Evolutionary conservation across 805 yeast genomes (phyloP).

Genomic region (Teunomyces panamensis): DNA sequence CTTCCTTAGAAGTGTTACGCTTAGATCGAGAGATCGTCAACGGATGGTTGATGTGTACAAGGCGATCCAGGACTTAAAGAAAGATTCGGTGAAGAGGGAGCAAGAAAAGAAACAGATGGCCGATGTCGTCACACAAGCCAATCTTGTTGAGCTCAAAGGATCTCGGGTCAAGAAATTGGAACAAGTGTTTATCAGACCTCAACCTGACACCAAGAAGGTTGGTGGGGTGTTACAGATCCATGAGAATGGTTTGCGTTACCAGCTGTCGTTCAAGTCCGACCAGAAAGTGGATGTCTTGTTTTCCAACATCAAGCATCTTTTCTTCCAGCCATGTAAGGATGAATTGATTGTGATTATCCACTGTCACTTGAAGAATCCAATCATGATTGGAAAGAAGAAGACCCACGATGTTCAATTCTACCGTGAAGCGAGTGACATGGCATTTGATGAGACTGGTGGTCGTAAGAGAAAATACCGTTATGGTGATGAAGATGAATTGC

Average conservation of each 20-base stretch:
- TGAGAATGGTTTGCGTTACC: constrained; percentile 94
- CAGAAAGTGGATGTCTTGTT: constrained; percentile 85
- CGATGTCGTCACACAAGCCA: constrained; percentile 92
- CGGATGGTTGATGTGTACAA: constrained; percentile 87
- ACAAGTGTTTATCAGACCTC: constrained; percentile 87
- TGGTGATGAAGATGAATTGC: constrained; percentile 98
- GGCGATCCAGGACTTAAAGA: constrained; percentile 88
- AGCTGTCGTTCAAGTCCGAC: constrained; percentile 79
- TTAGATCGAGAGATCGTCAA: constrained; percentile 87
- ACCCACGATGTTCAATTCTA: constrained; percentile 94
- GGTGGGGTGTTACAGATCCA: constrained; percentile 90
- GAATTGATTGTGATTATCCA: constrained; percentile 91
- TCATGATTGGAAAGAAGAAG: constrained; percentile 93
- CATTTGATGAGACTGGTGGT: constrained; percentile 95
- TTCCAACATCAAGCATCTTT: constrained; percentile 86
- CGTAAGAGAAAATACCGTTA: constrained; percentile 83
- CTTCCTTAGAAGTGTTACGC: constrained; percentile 80
- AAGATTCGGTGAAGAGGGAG: constrained; percentile 86
- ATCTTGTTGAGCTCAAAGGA: constrained; percentile 73
- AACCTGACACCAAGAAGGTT: constrained; percentile 94
- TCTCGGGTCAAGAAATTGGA: constrained; percentile 86
- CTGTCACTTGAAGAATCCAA: constrained; percentile 86
- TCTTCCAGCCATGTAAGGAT: constrained; percentile 94
- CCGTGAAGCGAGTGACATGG: constrained; percentile 93
- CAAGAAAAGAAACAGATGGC: constrained; percentile 87